Evolutionary conservation across 768 basidiomycete genomes (phyloP).

Genomic region (Collybia nuda): DNA sequence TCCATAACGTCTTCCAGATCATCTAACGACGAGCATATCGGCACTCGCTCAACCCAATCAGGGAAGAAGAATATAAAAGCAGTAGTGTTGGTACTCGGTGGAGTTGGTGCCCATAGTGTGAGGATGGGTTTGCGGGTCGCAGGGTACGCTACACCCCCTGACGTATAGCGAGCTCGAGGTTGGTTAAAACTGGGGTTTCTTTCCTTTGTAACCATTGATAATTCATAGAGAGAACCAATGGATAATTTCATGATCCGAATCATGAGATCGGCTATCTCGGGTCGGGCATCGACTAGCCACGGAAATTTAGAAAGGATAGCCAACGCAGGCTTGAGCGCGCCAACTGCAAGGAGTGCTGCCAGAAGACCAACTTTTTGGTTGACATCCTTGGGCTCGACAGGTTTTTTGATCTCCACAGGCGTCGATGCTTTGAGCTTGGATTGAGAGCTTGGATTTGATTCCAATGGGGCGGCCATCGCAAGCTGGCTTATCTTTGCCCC

Average conservation of each 20-base stretch:
- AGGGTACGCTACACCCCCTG: constrained; percentile 50
- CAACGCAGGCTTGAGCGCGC: constrained; percentile 76
- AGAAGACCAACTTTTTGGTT: constrained; percentile 85
- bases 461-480: constrained; percentile 83
- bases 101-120: constrained; percentile 79
- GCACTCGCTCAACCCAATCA: constrained; percentile 73
- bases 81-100: constrained; percentile 70
- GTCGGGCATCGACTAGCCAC: constrained; percentile 79
- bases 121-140: constrained; percentile 62
- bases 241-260: constrained; percentile 73
- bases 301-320: constrained; percentile 81
- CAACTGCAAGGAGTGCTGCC: constrained; percentile 80
- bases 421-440: constrained; percentile 38
- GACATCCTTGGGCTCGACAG: constrained; percentile 35
- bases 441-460: constrained; percentile 43
- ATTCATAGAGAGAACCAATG: constrained; percentile 66
- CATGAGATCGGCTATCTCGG: constrained; percentile 85
- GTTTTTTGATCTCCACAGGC: constrained; percentile 33
- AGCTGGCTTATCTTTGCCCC: constrained; percentile 74
- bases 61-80: constrained; percentile 93
- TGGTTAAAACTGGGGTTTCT: constrained; percentile 61
- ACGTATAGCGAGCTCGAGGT: constrained; percentile 63
- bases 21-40: constrained; percentile 58
- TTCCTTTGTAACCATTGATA: constrained; percentile 51
- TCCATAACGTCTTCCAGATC: constrained; percentile 78